phyloP scores from a whole-genome alignment of 1,284 basidiomycete species.

The Xerocomus amazonicus region DNA sequence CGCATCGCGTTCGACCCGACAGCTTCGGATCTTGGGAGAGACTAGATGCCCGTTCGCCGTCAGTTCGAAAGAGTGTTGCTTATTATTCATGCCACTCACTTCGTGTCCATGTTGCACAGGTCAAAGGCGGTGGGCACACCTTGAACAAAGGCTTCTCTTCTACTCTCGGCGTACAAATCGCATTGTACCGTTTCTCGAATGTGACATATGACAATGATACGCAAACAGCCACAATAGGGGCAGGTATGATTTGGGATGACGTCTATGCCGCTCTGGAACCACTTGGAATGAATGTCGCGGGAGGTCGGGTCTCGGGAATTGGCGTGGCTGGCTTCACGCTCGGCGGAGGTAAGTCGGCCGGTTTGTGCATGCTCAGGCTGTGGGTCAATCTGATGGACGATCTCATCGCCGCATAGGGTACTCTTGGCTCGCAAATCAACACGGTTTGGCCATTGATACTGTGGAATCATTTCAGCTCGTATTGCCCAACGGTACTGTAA shows the following conservation, averaged over 20 bases:
- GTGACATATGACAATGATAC: conserved; percentile 23
- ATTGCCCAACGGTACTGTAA: conserved; percentile 44
- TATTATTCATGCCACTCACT: conserved; percentile 4
- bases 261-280: conserved; percentile 42
- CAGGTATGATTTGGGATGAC: conserved; percentile 39
- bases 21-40: conserved; percentile 44
- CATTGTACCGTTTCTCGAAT: conserved; percentile 25
- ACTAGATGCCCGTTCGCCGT: conserved; percentile 40
- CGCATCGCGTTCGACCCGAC: not conserved
- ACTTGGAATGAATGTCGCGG: conserved; percentile 43
- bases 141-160: conserved; percentile 35
- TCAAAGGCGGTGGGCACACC: conserved; percentile 51
- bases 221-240: conserved; percentile 41
- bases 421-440: conserved; percentile 51
- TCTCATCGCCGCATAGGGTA: conserved; percentile 39
- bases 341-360: conserved; percentile 21
- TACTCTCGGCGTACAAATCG: conserved; percentile 21
- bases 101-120: conserved; percentile 29
- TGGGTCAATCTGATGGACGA: conserved; percentile 1
- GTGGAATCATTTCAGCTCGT: conserved; percentile 48
- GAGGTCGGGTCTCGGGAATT: conserved; percentile 44
- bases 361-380: not conserved
- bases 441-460: conserved; percentile 50
- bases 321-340: conserved; percentile 44
- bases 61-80: conserved; percentile 7